Base-by-base conservation (phyloP, 176 grass and related monocot genomes). In the sorghum (Sorghum bicolor) region DNA sequence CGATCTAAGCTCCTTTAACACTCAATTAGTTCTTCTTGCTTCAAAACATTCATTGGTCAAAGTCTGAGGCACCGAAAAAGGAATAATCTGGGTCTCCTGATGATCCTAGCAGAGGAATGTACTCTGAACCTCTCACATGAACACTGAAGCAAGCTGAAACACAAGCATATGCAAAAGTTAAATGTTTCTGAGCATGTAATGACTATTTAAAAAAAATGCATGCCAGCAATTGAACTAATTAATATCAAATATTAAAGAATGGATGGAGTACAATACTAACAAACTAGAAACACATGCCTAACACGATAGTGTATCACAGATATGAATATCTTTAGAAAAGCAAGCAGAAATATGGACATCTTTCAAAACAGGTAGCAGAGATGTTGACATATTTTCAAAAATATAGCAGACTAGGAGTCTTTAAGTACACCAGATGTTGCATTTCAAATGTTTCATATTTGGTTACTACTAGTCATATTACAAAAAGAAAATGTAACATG, bases 71-170 rank as follows among this genome's bases (percentile, higher is more conserved):
- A 60, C 93, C 91, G 1, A 94, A 79, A 64, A 93, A 91, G 32
- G 85, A 81, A 71, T 88, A 98, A 83, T 94, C 87, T 74, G 91
- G 70, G 72, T 98, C 76, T 2, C 74, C 79, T 57, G 91, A 85
- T 67, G 89, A 87, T 70, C 91, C 96, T 71, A 98, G 87, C 63
- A 94, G 68, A 69, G 96, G 91, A 76, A 86, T 98, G 73, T 98
- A 98, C 47, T 98, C 96, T 3, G 91, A 98, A 79, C 93, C 93
- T 89, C 93, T 94, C 70, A 98, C 96, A 86, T 98, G 96, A 86
- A 98, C 91, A 40, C 85, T 87, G 85, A 98, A 98, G 87, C 96
- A 98, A 83, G 96, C 96, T 98, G 86, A 67, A 91, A 91, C 53
- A 75, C 33, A 85, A 25, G 16, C 43, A 30, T 70, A 19, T 43